phyloP scores from a whole-genome alignment of 768 basidiomycete genomes.

The Xerocomus potaroensis region DNA sequence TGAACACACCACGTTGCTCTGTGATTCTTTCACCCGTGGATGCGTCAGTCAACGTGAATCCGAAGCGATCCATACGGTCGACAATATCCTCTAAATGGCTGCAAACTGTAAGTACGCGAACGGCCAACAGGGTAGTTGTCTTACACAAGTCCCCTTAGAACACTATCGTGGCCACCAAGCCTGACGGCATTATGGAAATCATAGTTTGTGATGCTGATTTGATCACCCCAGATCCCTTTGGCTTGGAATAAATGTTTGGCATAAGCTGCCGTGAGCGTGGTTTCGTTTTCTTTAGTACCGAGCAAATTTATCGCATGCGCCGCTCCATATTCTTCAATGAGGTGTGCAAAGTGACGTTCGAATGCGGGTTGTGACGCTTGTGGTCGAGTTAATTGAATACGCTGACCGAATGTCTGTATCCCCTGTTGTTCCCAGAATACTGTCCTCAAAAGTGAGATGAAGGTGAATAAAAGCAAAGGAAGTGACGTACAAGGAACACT shows the following conservation, averaged over 20 bases:
- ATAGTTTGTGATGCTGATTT: slow-evolving; percentile 79
- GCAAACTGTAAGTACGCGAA: slow-evolving; percentile 9
- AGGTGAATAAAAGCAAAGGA: background rate
- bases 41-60: slow-evolving; percentile 79
- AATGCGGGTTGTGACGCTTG: slow-evolving; percentile 97
- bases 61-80: slow-evolving; percentile 71
- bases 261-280: slow-evolving; percentile 78
- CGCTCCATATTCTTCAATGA: slow-evolving; percentile 81
- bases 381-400: slow-evolving; percentile 92
- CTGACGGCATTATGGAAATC: slow-evolving; percentile 90
- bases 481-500: slow-evolving; percentile 80
- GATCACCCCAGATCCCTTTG: slow-evolving; percentile 56
- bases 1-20: slow-evolving; percentile 88
- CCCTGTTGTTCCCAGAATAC: slow-evolving; percentile 99
- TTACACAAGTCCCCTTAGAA: slow-evolving; percentile 69
- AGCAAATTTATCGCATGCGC: slow-evolving; percentile 90
- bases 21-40: slow-evolving; percentile 67
- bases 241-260: slow-evolving; percentile 72
- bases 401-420: slow-evolving; percentile 88
- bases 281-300: slow-evolving; percentile 89
- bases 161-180: slow-evolving; percentile 81
- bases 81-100: slow-evolving; percentile 59
- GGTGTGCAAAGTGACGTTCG: slow-evolving; percentile 84
- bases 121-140: slow-evolving; percentile 3
- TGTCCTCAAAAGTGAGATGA: slow-evolving; percentile 29